Evolutionary conservation across 1,284 basidiomycete species (phyloP).

Genomic region (Cutaneotrichosporon cutaneum): DNA sequence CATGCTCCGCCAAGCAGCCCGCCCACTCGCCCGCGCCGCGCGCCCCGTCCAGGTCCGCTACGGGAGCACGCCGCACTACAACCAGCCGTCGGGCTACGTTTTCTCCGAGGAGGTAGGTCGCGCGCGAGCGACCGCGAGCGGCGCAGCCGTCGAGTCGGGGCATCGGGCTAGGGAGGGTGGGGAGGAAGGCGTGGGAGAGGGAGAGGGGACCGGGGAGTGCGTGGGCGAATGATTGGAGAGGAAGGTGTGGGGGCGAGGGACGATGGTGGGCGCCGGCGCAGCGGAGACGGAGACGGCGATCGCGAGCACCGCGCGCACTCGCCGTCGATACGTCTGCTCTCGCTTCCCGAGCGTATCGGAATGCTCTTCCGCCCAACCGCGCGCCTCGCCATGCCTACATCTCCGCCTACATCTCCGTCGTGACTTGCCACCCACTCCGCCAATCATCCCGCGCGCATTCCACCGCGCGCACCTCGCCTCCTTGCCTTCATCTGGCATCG

Average conservation of each 20-base stretch:
- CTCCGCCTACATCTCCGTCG: background rate
- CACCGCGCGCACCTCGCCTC: too few species aligned
- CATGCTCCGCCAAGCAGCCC: slow-evolving; percentile 24
- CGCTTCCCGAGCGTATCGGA: too few species aligned
- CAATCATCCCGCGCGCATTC: background rate
- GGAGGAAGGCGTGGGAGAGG: background rate
- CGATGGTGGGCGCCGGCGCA: background rate
- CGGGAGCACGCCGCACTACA: slow-evolving; percentile 74
- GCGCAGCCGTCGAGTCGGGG: too few species aligned
- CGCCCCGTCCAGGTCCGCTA: slow-evolving; percentile 23
- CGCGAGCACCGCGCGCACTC: too few species aligned
- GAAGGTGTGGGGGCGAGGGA: background rate
- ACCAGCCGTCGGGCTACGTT: slow-evolving; percentile 81
- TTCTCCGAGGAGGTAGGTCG: slow-evolving; percentile 81
- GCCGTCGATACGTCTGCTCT: too few species aligned
- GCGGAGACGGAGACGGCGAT: background rate
- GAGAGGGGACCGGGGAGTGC: too few species aligned
- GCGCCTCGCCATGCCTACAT: background rate
- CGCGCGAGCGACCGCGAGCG: background rate
- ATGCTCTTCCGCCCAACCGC: too few species aligned
- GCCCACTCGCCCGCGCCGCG: slow-evolving; percentile 18
- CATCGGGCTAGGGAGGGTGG: background rate
- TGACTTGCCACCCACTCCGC: background rate
- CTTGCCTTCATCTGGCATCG: too few species aligned
- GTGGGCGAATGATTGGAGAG: background rate